Conservation (phyloP, 2,329 filamentous ascomycete species). For the Hypoxylon sp. region DNA sequence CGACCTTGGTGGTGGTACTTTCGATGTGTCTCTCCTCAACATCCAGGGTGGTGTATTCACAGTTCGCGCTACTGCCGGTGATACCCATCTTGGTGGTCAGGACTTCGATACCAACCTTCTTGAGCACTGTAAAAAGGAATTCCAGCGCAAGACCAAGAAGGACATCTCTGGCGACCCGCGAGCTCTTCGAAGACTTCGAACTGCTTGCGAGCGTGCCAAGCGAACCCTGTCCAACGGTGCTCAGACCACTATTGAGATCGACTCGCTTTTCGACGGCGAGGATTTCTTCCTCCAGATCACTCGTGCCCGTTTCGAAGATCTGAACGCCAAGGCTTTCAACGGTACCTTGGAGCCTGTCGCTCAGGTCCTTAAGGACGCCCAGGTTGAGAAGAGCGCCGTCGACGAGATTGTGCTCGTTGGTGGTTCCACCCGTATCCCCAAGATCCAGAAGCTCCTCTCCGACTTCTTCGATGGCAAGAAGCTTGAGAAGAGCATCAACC, state of each 20-base stretch:
- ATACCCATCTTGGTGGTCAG: slow-evolving; percentile 94
- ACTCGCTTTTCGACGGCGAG: slow-evolving; percentile 97
- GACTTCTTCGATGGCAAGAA: slow-evolving; percentile 99
- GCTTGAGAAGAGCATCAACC: slow-evolving; percentile 99
- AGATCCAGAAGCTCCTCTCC: slow-evolving; percentile 98
- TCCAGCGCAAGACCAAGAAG: slow-evolving; percentile 83
- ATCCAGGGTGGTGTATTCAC: slow-evolving; percentile 99
- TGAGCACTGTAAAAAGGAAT: slow-evolving; percentile 97
- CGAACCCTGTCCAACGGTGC: slow-evolving; percentile 97
- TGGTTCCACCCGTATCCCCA: slow-evolving; percentile 98
- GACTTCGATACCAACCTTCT: slow-evolving; percentile 97
- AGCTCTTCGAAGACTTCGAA: slow-evolving; percentile 94
- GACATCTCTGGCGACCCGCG: slow-evolving; percentile 85
- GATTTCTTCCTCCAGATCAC: slow-evolving; percentile 98
- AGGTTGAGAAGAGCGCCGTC: slow-evolving; percentile 88
- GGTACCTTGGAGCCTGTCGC: slow-evolving; percentile 95
- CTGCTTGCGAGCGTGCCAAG: slow-evolving; percentile 99
- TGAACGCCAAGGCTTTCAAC: slow-evolving; percentile 95
- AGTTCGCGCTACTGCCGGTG: slow-evolving; percentile 97
- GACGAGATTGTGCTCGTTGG: slow-evolving; percentile 99
- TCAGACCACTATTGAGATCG: slow-evolving; percentile 97
- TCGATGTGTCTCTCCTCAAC: slow-evolving; percentile 99
- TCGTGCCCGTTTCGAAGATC: slow-evolving; percentile 98
- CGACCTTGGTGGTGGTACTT: slow-evolving; percentile 99
- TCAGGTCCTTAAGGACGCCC: slow-evolving; percentile 95